Conservation (phyloP, 306 rosid genomes). For the Trichosanthes cucumerina region DNA sequence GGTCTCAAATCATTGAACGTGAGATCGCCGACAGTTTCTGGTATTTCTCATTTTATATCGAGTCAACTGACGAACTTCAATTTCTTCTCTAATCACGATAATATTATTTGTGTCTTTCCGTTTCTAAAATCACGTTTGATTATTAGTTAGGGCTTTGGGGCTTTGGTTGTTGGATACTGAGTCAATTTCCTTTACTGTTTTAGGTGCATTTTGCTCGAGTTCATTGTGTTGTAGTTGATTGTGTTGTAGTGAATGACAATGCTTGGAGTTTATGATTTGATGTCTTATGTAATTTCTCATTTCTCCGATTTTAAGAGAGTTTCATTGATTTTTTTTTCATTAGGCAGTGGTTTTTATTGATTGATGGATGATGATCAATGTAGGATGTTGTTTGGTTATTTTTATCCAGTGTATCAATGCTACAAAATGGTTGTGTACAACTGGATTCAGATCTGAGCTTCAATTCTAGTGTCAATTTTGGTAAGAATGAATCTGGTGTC, state of each 20-base stretch:
- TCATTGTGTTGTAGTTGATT: neutral
- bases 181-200: neutral
- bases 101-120: neutral
- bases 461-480: conserved; percentile 92
- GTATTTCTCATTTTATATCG: neutral
- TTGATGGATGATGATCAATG: neutral
- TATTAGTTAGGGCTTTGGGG: neutral
- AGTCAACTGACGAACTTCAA: neutral
- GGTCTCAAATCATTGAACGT: neutral
- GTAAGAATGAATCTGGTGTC: neutral
- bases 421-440: conserved; percentile 62
- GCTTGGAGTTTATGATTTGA: conserved; percentile 66
- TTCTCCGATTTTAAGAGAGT: neutral
- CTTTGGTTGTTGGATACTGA: neutral
- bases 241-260: conserved; percentile 21
- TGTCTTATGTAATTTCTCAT: conserved; percentile 39
- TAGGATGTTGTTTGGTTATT: conserved; percentile 69
- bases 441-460: conserved; percentile 46
- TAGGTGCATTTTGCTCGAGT: neutral
- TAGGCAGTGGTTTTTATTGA: neutral
- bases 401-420: conserved; percentile 84
- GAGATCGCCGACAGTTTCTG: neutral
- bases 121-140: neutral
- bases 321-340: neutral
- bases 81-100: neutral